Percentiles rank a stretch among this genome's conserved stretches.
These are phyloP conservation scores for Aspergillus amoenus DNA, from an alignment of 2,329 filamentous ascomycete genomes.

Conservation along the genomic window DNA sequence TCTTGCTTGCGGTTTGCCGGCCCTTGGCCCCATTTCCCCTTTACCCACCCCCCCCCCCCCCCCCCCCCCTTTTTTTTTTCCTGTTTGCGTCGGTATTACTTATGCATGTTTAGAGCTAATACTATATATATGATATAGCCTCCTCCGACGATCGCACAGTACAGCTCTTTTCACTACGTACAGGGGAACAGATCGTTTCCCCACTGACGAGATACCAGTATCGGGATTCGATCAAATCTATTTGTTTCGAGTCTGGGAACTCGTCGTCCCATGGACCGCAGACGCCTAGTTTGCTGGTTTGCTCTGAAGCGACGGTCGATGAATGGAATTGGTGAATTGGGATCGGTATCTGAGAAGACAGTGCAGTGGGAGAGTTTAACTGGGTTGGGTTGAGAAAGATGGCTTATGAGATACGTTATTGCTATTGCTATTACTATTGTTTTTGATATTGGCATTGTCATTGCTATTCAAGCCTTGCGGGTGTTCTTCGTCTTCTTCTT, in stretches of 20 bases:
- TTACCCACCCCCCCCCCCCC: neutral
- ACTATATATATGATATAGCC: conserved; percentile 19
- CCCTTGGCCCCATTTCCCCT: neutral
- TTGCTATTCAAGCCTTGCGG: neutral
- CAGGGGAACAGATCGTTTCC: conserved; percentile 33
- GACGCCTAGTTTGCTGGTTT: conserved; percentile 36
- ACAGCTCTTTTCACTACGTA: conserved; percentile 39
- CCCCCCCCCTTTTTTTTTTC: neutral
- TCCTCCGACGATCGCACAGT: conserved; percentile 31
- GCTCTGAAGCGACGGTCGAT: conserved; percentile 32
- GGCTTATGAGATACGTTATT: neutral
- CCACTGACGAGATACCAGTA: conserved; percentile 29
- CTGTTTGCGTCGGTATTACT: neutral
- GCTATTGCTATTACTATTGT: neutral
- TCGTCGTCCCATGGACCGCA: conserved; percentile 25
- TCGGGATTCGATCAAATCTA: conserved; percentile 23
- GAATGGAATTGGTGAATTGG: conserved; percentile 39
- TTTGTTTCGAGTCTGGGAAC: conserved; percentile 35
- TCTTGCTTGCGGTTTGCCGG: conserved; percentile 35
- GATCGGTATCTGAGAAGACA: neutral
- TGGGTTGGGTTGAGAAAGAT: neutral
- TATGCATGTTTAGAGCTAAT: neutral
- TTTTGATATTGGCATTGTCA: neutral
- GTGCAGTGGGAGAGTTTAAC: neutral
- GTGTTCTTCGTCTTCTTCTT: neutral